Evolutionary conservation across 495 filamentous ascomycete genomes (phyloP).

Genomic region (Cairneyella variabilis): DNA sequence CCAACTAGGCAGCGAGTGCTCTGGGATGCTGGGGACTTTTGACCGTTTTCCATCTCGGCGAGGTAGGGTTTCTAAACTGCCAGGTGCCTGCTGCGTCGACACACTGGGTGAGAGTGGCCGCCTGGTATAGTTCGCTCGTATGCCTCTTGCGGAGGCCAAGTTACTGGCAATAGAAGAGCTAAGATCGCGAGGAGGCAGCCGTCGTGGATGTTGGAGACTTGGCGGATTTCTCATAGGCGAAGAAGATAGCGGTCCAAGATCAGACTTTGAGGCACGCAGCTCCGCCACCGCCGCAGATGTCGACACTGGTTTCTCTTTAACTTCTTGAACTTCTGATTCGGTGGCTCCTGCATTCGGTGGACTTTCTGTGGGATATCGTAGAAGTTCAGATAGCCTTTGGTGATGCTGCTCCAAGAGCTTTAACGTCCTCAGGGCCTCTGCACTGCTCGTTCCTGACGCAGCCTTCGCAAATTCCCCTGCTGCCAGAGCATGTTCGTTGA

Average conservation of each 20-base stretch:
- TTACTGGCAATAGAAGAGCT: constrained; percentile 89
- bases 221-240: constrained; percentile 40
- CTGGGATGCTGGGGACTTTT: constrained; percentile 34
- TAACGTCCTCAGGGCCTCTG: constrained; percentile 80
- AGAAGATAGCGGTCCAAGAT: constrained; percentile 28
- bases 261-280: constrained; percentile 26
- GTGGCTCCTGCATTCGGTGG: constrained; percentile 34
- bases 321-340: constrained; percentile 25
- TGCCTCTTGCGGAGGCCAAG: constrained; percentile 82
- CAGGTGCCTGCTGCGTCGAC: constrained; percentile 70
- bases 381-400: constrained; percentile 67
- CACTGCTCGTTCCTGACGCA: constrained; percentile 66
- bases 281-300: constrained; percentile 27
- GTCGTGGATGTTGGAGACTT: constrained; percentile 40
- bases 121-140: constrained; percentile 63
- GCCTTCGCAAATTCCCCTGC: constrained; percentile 87
- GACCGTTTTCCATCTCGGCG: constrained; percentile 39
- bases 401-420: constrained; percentile 85
- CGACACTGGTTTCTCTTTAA: constrained; percentile 26
- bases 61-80: constrained; percentile 59
- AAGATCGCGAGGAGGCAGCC: constrained; percentile 56
- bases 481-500: constrained; percentile 82
- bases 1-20: constrained; percentile 39
- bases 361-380: constrained; percentile 66
- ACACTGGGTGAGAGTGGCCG: constrained; percentile 65